Base-by-base conservation (phyloP, 2,329 filamentous ascomycete species). In the Phialophora macrospora region DNA sequence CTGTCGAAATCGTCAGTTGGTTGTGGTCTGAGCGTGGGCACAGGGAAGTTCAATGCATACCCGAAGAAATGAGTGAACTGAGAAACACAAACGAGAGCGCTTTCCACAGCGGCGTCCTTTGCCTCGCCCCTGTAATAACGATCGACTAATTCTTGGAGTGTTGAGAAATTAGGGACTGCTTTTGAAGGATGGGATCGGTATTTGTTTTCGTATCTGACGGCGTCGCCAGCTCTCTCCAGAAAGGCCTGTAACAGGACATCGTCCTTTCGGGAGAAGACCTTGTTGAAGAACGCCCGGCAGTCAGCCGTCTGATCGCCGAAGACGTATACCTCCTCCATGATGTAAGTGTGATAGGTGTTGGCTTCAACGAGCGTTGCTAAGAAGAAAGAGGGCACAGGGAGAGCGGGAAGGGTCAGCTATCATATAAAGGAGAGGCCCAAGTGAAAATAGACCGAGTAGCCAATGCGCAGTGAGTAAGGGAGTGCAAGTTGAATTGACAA, bases 221-320 rank as follows among this genome's bases (percentile, higher is more conserved):
- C 79, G 75, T 77, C 72, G 63, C 75, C 77, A 60, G 75, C 78
- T 73, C 75, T 77, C 65, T 81, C 77, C 63, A 82, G 76, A 69
- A 82, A 82, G 4, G 75, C 74, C 11, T 74, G 75, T 26, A 81
- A 67, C 7, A 81, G 64, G 20, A 77, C 77, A 70, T 80, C 76
- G 70, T 79, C 76, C 69, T 80, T 80, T 54, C 75, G 72, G 64
- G 79, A 74, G 59, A 80, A 70, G 52, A 81, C 73, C 63, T 76
- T 76, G 58, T 75, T 77, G 65, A 81, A 77, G 59, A 78, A 77
- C 55, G 76, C 72, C 66, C 79, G 75, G 65, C 78, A 79, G 69
- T 80, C 77, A 64, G 74, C 74, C 63, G 79, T 81, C 72, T 81
- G 79, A 68, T 81, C 80, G 73, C 80, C 80, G 71, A 81, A 81